A percentile compares a stretch with the other conserved stretches of the same genome.
Evolutionary conservation across 106 monocot genomes (phyloP).

Genomic region (Allium fistulosum): DNA sequence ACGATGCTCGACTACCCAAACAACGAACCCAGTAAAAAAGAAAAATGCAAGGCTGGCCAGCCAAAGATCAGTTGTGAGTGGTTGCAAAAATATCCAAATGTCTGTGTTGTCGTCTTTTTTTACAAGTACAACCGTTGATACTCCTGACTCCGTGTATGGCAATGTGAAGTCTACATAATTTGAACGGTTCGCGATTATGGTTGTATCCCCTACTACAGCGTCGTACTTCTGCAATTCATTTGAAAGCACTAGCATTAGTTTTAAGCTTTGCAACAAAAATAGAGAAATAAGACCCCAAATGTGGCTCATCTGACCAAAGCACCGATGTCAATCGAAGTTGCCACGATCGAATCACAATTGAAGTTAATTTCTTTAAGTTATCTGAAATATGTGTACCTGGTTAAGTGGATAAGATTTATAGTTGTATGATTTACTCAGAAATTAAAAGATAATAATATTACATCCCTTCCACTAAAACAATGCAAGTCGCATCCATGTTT

Average conservation of each 20-base stretch:
- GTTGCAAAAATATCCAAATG: slow-evolving; percentile 45
- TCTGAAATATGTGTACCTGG: no score
- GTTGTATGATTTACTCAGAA: no score
- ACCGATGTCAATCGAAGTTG: not conserved
- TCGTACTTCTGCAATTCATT: slow-evolving; percentile 23
- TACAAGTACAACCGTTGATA: slow-evolving; percentile 37
- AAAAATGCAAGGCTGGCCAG: slow-evolving; percentile 27
- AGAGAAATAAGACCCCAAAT: slow-evolving; percentile 4
- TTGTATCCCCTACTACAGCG: slow-evolving; percentile 30
- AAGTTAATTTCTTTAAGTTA: no score
- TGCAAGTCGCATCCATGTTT: no score
- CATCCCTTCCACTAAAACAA: no score
- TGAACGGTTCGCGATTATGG: slow-evolving; percentile 26
- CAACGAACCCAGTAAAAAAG: slow-evolving; percentile 34
- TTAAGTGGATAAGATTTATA: no score
- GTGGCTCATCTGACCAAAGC: not conserved
- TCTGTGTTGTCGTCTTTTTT: slow-evolving; percentile 12
- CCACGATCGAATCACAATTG: no score
- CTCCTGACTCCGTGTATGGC: slow-evolving; percentile 43
- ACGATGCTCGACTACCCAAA: slow-evolving; percentile 41
- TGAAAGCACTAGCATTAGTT: not conserved
- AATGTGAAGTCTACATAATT: slow-evolving; percentile 42
- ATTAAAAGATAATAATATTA: no score
- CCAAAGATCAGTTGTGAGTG: slow-evolving; percentile 29
- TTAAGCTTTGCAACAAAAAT: not conserved